phyloP scores from a whole-genome alignment of 2,329 filamentous ascomycete species.

The Clonostachys byssicola region DNA sequence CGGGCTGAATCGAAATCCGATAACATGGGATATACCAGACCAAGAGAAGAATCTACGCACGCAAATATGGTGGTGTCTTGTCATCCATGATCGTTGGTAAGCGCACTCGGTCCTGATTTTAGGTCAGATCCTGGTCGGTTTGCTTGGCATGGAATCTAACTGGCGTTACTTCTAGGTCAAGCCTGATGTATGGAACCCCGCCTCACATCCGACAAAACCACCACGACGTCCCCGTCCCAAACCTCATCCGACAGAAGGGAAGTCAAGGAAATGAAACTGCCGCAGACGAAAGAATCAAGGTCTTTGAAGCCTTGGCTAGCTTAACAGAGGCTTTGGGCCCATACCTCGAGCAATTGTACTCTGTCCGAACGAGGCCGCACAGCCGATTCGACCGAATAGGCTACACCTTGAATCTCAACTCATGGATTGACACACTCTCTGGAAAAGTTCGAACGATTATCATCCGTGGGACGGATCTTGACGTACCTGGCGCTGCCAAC shows the following conservation, averaged over 20 bases:
- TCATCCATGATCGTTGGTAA: too few species aligned
- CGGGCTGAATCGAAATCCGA: too few species aligned
- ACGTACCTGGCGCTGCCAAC: slow-evolving; percentile 31
- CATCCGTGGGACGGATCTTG: slow-evolving; percentile 21
- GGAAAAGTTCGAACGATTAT: slow-evolving; percentile 22
- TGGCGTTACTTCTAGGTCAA: slow-evolving; percentile 23
- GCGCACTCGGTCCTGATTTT: too few species aligned
- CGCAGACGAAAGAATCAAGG: slow-evolving; percentile 11
- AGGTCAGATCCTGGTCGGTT: too few species aligned
- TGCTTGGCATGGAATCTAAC: not conserved
- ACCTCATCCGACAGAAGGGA: too few species aligned
- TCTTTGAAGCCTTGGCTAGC: slow-evolving; percentile 31
- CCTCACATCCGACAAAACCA: slow-evolving; percentile 31
- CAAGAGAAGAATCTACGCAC: too few species aligned
- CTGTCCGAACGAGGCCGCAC: not conserved
- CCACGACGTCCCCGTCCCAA: slow-evolving; percentile 33
- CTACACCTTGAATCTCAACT: slow-evolving; percentile 19
- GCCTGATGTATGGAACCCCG: slow-evolving; percentile 39
- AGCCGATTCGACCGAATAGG: slow-evolving; percentile 1
- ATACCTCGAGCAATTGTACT: not conserved
- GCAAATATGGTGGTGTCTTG: too few species aligned
- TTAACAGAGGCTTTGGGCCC: slow-evolving; percentile 21
- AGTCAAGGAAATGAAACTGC: not conserved
- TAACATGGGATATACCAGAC: too few species aligned
- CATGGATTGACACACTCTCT: slow-evolving; percentile 27